phyloP scores from a whole-genome alignment of 208 protist genomes.

The Angomonas deanei region DNA sequence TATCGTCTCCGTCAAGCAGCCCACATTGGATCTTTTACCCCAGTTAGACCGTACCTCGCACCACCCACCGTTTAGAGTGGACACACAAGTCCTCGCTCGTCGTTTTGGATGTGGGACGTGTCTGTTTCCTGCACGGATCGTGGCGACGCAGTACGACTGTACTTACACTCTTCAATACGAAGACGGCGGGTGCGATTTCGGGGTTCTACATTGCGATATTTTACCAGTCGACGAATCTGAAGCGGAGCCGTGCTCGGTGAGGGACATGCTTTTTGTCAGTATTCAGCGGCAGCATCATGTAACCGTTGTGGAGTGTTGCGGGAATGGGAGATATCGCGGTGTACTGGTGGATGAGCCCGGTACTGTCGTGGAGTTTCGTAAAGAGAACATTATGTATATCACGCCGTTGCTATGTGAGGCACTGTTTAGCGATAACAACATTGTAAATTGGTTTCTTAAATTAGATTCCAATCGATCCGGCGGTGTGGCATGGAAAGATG shows the following conservation, averaged over 20 bases:
- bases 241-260: slow-evolving; percentile 41
- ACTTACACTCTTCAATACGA: slow-evolving; percentile 59
- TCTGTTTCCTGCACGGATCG: slow-evolving; percentile 39
- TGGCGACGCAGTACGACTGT: slow-evolving; percentile 45
- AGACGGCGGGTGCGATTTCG: slow-evolving; percentile 42
- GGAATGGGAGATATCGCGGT: slow-evolving; percentile 43
- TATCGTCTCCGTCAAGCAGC: not conserved
- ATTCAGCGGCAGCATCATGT: slow-evolving; percentile 41
- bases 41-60: not conserved
- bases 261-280: slow-evolving; percentile 49
- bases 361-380: slow-evolving; percentile 90
- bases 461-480: slow-evolving; percentile 92
- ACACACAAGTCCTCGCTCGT: slow-evolving; percentile 39
- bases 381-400: slow-evolving; percentile 58
- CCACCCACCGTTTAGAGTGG: slow-evolving; percentile 42
- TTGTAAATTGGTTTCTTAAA: slow-evolving; percentile 95
- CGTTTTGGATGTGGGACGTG: slow-evolving; percentile 36
- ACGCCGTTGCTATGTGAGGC: slow-evolving; percentile 51
- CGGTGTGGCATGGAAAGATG: slow-evolving; percentile 58
- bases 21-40: not conserved
- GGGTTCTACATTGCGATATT: slow-evolving; percentile 67
- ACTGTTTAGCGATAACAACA: slow-evolving; percentile 85
- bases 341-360: slow-evolving; percentile 95
- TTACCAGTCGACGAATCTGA: slow-evolving; percentile 35
- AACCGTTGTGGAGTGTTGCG: slow-evolving; percentile 45